Evolutionary conservation across 2,329 filamentous ascomycete genomes (phyloP).

Genomic region (Akanthomyces lecanii): DNA sequence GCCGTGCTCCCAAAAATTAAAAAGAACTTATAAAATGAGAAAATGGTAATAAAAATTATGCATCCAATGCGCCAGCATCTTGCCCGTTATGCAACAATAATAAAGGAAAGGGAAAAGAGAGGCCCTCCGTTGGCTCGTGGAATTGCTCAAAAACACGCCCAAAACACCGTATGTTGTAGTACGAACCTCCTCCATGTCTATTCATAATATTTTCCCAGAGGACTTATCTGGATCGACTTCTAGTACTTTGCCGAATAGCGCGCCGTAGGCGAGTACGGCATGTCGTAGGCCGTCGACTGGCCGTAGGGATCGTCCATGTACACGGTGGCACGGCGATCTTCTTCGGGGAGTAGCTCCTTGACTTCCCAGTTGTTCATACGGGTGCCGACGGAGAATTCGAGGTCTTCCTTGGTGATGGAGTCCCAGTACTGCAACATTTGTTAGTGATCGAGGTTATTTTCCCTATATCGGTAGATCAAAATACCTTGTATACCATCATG

Average conservation of each 20-base stretch:
- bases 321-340: slow-evolving; percentile 68
- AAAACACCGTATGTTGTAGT: not conserved
- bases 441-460: not conserved
- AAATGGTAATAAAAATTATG: not conserved
- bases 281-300: slow-evolving; percentile 51
- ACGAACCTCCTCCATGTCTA: not conserved
- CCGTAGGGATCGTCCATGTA: slow-evolving; percentile 66
- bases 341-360: slow-evolving; percentile 81
- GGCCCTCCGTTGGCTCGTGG: not conserved
- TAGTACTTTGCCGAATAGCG: slow-evolving; percentile 47
- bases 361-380: slow-evolving; percentile 98
- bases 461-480: slow-evolving; percentile 16
- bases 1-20: not conserved
- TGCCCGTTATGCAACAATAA: not conserved
- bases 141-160: not conserved
- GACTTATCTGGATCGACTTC: slow-evolving; percentile 16
- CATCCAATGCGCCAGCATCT: slow-evolving; percentile 1
- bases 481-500: slow-evolving; percentile 99
- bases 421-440: slow-evolving; percentile 77
- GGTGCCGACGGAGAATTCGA: slow-evolving; percentile 95
- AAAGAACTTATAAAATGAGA: not conserved
- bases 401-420: slow-evolving; percentile 95
- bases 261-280: slow-evolving; percentile 44
- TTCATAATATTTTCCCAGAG: slow-evolving; percentile 10
- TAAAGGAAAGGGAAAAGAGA: not conserved